Conservation (phyloP, 352 stramenopile genomes). For the Globisporangium rhizosaccharum region DNA sequence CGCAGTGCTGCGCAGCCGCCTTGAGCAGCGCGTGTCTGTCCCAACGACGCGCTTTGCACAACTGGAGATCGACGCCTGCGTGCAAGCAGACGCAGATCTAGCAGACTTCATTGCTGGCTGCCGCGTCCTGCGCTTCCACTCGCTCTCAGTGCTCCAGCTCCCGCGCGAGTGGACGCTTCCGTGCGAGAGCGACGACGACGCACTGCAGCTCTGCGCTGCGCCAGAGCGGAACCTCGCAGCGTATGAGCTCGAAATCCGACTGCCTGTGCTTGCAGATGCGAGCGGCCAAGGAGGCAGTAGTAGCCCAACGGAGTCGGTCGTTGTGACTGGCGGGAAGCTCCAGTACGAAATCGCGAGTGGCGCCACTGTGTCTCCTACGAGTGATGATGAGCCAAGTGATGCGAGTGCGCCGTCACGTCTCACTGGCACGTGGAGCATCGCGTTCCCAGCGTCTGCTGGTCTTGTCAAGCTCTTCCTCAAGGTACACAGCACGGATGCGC, state of each 20-base stretch:
- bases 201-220: slow-evolving; percentile 25
- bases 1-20: slow-evolving; percentile 18
- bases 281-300: background rate
- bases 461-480: slow-evolving; percentile 40
- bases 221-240: slow-evolving; percentile 32
- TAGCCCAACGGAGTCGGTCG: slow-evolving; percentile 3
- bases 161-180: slow-evolving; percentile 43
- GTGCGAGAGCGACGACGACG: slow-evolving; percentile 45
- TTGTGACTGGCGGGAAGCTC: slow-evolving; percentile 40
- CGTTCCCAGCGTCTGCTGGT: slow-evolving; percentile 22
- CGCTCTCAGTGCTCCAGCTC: slow-evolving; percentile 27
- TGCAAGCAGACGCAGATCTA: slow-evolving; percentile 47
- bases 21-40: slow-evolving; percentile 22
- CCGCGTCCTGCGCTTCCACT: slow-evolving; percentile 35
- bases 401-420: slow-evolving; percentile 2
- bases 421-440: slow-evolving; percentile 42
- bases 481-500: slow-evolving; percentile 14
- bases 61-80: slow-evolving; percentile 28
- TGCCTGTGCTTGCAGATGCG: slow-evolving; percentile 21
- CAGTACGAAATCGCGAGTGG: slow-evolving; percentile 21
- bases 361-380: background rate
- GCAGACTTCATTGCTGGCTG: slow-evolving; percentile 38
- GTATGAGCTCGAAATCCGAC: slow-evolving; percentile 48
- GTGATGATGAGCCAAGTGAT: background rate
- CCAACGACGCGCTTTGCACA: background rate